phyloP scores from a whole-genome alignment of 345 rosid genomes.

The Barbarea vulgaris region DNA sequence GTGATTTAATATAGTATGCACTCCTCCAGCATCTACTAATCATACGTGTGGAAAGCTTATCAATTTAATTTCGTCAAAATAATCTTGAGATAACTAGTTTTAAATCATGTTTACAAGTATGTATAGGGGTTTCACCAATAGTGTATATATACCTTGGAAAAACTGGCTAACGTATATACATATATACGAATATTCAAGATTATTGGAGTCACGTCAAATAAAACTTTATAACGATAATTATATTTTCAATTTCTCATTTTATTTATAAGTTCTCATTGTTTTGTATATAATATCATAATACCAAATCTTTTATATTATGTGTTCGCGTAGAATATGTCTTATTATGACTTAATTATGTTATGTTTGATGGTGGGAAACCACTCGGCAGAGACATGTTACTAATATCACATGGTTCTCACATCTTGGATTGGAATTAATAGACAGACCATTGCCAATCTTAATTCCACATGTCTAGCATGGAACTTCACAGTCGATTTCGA shows the following conservation, averaged over 20 bases:
- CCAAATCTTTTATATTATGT: neutral
- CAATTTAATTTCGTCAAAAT: neutral
- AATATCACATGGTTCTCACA: neutral
- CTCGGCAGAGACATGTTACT: constrained; percentile 1
- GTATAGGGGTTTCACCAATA: neutral
- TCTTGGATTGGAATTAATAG: neutral
- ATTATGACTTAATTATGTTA: neutral
- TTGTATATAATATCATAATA: neutral
- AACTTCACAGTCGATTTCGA: neutral
- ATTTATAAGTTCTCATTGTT: neutral
- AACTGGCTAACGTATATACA: neutral
- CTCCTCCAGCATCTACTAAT: neutral
- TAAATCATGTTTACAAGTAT: neutral
- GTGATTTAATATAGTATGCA: neutral
- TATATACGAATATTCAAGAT: neutral
- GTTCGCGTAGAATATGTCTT: neutral
- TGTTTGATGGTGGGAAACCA: constrained; percentile 6
- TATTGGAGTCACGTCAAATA: neutral
- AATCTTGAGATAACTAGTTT: neutral
- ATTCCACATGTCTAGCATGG: neutral
- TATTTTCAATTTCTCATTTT: neutral
- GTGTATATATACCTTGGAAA: neutral
- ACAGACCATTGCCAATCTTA: neutral
- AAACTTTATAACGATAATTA: neutral
- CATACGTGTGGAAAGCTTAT: neutral